Evolutionary conservation across 2,329 filamentous ascomycete species (phyloP).

Genomic region (Bipolaris sorokiniana): DNA sequence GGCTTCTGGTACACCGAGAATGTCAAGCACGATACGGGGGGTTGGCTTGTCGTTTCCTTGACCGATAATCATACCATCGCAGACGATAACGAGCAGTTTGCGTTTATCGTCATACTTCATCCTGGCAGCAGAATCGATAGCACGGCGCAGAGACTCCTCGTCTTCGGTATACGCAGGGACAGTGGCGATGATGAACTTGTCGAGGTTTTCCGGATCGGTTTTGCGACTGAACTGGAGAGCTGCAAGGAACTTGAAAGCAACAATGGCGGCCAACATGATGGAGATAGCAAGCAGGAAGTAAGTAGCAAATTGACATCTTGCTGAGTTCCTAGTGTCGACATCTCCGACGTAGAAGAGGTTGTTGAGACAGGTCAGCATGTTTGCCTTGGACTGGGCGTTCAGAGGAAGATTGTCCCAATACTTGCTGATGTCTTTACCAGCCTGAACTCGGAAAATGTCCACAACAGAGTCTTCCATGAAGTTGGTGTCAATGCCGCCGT

Average conservation of each 20-base stretch:
- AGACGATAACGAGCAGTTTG: conserved; percentile 89
- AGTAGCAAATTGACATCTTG: conserved; percentile 82
- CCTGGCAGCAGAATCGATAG: conserved; percentile 91
- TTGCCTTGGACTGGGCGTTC: conserved; percentile 60
- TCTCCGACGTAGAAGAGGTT: conserved; percentile 95
- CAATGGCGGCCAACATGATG: conserved; percentile 77
- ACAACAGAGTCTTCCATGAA: conserved; percentile 83
- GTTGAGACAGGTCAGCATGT: conserved; percentile 84
- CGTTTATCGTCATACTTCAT: conserved; percentile 99
- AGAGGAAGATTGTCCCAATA: conserved; percentile 77
- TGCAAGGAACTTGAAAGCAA: conserved; percentile 95
- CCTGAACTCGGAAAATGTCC: conserved; percentile 74
- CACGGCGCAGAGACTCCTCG: conserved; percentile 93
- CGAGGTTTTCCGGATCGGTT: conserved; percentile 91
- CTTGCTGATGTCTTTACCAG: conserved; percentile 82
- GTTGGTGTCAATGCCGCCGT: conserved; percentile 59
- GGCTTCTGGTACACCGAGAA: conserved; percentile 90
- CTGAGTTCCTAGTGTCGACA: conserved; percentile 87
- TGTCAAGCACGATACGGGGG: conserved; percentile 93
- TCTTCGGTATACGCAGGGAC: conserved; percentile 98
- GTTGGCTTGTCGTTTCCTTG: conserved; percentile 97
- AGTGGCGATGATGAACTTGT: conserved; percentile 98
- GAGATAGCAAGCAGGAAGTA: conserved; percentile 91
- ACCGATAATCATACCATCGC: conserved; percentile 99
- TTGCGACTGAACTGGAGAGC: conserved; percentile 92